Evolutionary conservation across 768 basidiomycete species (phyloP).

Genomic region (Trametes elegans): DNA sequence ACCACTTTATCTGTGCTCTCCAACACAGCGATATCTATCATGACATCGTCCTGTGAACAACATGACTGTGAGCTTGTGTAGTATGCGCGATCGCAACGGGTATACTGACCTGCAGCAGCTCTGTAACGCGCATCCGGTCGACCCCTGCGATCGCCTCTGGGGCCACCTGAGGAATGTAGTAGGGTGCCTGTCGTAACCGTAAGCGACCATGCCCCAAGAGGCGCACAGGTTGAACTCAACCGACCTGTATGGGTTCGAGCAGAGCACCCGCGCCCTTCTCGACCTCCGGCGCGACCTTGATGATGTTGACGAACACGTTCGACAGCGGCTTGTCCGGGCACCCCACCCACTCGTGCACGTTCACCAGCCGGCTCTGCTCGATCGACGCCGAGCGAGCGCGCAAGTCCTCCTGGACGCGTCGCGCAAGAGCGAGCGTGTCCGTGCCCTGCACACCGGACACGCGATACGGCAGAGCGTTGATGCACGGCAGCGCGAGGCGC

Average conservation of each 20-base stretch:
- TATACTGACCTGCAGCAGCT: slow-evolving; percentile 28
- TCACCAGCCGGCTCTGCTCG: slow-evolving; percentile 39
- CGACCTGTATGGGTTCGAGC: slow-evolving; percentile 37
- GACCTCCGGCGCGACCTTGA: slow-evolving; percentile 35
- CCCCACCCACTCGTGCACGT: slow-evolving; percentile 39
- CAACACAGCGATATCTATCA: slow-evolving; percentile 30
- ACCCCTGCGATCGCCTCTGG: slow-evolving; percentile 4
- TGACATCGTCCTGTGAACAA: slow-evolving; percentile 32
- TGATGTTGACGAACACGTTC: slow-evolving; percentile 45
- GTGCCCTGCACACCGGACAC: slow-evolving; percentile 22
- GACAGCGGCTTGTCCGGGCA: slow-evolving; percentile 33
- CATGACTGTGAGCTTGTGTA: too few species aligned
- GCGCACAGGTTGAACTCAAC: background rate
- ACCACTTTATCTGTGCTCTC: slow-evolving; percentile 9
- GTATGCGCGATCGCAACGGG: too few species aligned
- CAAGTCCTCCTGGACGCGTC: slow-evolving; percentile 36
- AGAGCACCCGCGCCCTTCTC: slow-evolving; percentile 15
- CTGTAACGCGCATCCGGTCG: slow-evolving; percentile 22
- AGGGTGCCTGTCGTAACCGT: slow-evolving; percentile 30
- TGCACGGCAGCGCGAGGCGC: slow-evolving; percentile 42
- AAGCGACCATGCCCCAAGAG: too few species aligned
- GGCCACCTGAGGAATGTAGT: slow-evolving; percentile 32
- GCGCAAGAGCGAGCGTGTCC: slow-evolving; percentile 30
- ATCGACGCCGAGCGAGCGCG: slow-evolving; percentile 37
- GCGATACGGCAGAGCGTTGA: slow-evolving; percentile 43